Evolutionary conservation across 129 eudicot genomes (phyloP), one percentile per base, ranked within the genome.

Genomic region (Artemisia tridentata): DNA sequence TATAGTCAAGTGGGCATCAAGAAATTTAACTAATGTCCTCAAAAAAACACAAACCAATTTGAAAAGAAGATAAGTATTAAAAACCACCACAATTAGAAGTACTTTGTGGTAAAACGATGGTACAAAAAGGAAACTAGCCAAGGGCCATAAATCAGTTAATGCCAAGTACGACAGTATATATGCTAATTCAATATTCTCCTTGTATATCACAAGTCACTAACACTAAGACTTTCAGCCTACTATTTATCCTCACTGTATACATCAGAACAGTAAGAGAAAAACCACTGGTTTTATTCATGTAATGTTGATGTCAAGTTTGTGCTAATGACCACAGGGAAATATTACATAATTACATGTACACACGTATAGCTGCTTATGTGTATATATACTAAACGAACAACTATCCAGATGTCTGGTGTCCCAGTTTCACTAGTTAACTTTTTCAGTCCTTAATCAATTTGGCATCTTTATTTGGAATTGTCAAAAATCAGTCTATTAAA

Each of bases 1-100:
- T 58, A 54, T 58, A 23, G 58, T 58, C 58, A 71, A 58, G 57
- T 46, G 58, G 15, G 17, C 56, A 51, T 27, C 67, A 45, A 56
- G 21, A 56, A 56, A 71, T 54, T 25, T 2, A 41, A 20, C 14
- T 20, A 47, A 57, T 71, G 43, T 14, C 75, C 67, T 48, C 11
- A 27, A 16, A 23, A 53, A 69, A 69, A 8, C 41, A 69, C 14
- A 18, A 18, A 38, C 14, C 41, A 41, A 20, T 57, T 38, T 20
- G 1, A 41, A 58, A 21, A 71, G 67, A 18, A 43, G 13, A 59
- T n/a, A 62, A 15, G 8, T 54, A 54, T 51, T 31, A 7, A 17
- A 5, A 45, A 34, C 29, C 51, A 29, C 29, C 62, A 27, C 31
- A 51, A 23, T n/a, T 48, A 23, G 14, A 50, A 21, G 46, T 67